These are phyloP conservation scores for Fusarium chaquense DNA, from an alignment of 2,329 filamentous ascomycete genomes.

Conservation along the genomic window DNA sequence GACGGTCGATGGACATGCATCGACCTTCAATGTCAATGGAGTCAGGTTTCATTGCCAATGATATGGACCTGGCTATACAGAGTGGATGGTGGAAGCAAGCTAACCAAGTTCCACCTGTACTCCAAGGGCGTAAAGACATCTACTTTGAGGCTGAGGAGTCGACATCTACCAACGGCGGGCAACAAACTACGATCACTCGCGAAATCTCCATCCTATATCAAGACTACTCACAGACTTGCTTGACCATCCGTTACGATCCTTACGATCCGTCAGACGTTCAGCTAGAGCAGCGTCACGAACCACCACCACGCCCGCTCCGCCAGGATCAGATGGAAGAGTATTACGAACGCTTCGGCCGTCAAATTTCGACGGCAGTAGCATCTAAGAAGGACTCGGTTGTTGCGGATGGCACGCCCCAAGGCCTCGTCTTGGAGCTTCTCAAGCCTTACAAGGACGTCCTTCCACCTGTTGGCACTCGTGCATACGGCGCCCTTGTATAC, in stretches of 20 bases:
- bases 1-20: conserved; percentile 78
- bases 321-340: conserved; percentile 94
- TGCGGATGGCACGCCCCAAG: conserved; percentile 84
- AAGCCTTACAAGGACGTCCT: conserved; percentile 79
- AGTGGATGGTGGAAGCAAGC: conserved; percentile 90
- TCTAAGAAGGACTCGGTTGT: conserved; percentile 83
- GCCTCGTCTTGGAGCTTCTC: conserved; percentile 83
- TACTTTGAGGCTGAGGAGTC: conserved; percentile 86
- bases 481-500: conserved; percentile 93
- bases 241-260: conserved; percentile 83
- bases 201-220: conserved; percentile 90
- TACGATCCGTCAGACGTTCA: conserved; percentile 78
- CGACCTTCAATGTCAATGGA: conserved; percentile 81
- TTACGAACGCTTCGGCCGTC: conserved; percentile 83
- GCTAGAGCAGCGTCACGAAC: conserved; percentile 87
- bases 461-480: conserved; percentile 84
- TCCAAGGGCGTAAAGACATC: conserved; percentile 86
- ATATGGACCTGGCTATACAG: conserved; percentile 80
- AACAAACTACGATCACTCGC: conserved; percentile 79
- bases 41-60: conserved; percentile 86
- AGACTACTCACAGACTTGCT: conserved; percentile 94
- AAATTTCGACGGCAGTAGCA: conserved; percentile 76
- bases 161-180: conserved; percentile 74
- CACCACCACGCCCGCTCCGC: conserved; percentile 81
- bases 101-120: conserved; percentile 80